Conservation (phyloP, 2,329 filamentous ascomycete genomes). For the Aureobasidium sp. region DNA sequence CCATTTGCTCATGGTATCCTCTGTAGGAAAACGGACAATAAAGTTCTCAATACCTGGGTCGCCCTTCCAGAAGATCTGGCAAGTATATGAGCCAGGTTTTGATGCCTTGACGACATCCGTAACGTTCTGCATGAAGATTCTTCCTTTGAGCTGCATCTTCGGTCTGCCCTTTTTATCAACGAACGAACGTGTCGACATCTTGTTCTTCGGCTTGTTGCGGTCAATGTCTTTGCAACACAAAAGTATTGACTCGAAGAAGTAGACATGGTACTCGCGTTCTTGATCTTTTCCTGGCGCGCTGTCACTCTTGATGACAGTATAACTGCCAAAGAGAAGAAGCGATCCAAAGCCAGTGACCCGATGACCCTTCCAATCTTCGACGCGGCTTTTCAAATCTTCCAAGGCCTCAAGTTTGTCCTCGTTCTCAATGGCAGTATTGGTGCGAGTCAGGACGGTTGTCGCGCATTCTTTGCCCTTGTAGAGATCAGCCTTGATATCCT, state of each 20-base stretch:
- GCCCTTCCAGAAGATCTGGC: constrained; percentile 98
- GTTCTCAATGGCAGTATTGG: constrained; percentile 84
- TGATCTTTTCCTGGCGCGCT: constrained; percentile 66
- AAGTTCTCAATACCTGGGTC: constrained; percentile 95
- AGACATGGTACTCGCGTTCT: constrained; percentile 97
- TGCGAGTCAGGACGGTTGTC: constrained; percentile 71
- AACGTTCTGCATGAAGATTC: constrained; percentile 99
- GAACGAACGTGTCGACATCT: constrained; percentile 63
- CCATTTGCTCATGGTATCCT: constrained; percentile 93
- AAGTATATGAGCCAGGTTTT: constrained; percentile 85
- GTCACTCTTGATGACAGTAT: constrained; percentile 71
- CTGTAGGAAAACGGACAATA: constrained; percentile 84
- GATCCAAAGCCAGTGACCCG: constrained; percentile 86
- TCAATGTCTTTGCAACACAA: constrained; percentile 95
- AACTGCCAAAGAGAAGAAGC: constrained; percentile 78
- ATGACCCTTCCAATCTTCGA: constrained; percentile 97
- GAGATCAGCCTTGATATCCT: constrained; percentile 64
- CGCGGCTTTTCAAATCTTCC: constrained; percentile 69
- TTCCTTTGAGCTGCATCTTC: constrained; percentile 81
- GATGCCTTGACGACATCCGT: constrained; percentile 84
- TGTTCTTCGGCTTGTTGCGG: constrained; percentile 69
- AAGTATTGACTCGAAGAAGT: constrained; percentile 90
- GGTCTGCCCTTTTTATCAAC: constrained; percentile 68
- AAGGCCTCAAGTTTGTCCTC: constrained; percentile 79
- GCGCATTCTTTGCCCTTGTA: constrained; percentile 71